A percentile compares a stretch with the other conserved stretches of the same genome.
Evolutionary conservation across 1,139 yeast genomes (phyloP).

Genomic region (Candida pseudoviswanathii): DNA sequence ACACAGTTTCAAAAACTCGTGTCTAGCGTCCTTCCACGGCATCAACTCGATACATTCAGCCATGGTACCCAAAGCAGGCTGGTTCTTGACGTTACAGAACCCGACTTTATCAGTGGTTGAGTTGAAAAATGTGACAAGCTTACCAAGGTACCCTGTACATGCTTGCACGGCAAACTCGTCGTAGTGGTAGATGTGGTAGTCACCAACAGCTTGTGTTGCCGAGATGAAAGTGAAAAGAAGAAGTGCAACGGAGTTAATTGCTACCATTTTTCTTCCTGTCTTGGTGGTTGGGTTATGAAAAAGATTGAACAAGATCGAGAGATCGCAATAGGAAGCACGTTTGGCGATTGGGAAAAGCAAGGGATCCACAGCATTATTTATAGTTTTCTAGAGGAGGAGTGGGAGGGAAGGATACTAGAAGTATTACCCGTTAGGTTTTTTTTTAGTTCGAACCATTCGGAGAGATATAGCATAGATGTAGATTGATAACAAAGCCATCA

Average conservation of each 20-base stretch:
- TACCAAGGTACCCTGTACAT: constrained; percentile 30
- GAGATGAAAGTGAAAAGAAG: neutral
- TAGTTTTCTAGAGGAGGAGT: neutral
- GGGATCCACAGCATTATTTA: neutral
- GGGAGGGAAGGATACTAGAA: too few relatives aligned
- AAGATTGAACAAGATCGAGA: neutral
- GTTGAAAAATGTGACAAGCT: constrained; percentile 24
- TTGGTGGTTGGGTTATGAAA: neutral
- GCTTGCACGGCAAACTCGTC: constrained; percentile 23
- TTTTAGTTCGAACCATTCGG: too few relatives aligned
- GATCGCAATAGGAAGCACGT: neutral
- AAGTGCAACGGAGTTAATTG: neutral
- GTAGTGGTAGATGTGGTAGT: constrained; percentile 17
- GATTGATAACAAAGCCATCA: too few relatives aligned
- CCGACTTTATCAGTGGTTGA: constrained; percentile 28
- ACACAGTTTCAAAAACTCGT: constrained; percentile 29
- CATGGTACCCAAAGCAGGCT: constrained; percentile 44
- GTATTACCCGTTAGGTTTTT: too few relatives aligned
- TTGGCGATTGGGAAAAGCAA: neutral
- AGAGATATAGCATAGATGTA: too few relatives aligned
- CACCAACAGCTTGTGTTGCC: constrained; percentile 4
- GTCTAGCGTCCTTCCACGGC: constrained; percentile 26
- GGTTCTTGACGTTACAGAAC: constrained; percentile 34
- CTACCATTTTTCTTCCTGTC: neutral
- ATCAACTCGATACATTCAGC: constrained; percentile 34